These are phyloP conservation scores for Fomitopsis betulina DNA, from an alignment of 1,284 basidiomycete genomes.

Conservation along the genomic window DNA sequence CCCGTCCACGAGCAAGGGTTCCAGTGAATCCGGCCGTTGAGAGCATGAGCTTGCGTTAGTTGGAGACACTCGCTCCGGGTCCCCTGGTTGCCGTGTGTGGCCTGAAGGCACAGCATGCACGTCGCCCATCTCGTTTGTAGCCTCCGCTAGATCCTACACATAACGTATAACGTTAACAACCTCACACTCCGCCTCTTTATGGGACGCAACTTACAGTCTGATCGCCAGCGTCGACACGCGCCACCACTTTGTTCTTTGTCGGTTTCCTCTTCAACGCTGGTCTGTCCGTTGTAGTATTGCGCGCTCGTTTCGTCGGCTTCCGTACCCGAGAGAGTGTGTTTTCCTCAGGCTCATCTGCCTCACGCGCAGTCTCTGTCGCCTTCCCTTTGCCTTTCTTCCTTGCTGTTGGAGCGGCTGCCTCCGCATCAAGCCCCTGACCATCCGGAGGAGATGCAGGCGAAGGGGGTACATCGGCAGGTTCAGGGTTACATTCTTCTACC, in stretches of 20 bases:
- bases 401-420: not conserved
- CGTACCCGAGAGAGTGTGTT: not conserved
- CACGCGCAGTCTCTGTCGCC: not conserved
- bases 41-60: not conserved
- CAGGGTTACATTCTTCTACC: not conserved
- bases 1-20: no score
- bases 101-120: not conserved
- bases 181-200: not conserved
- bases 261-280: constrained; percentile 1
- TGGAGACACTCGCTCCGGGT: not conserved
- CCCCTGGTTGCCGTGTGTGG: not conserved
- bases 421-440: not conserved
- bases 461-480: not conserved
- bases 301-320: not conserved
- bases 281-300: not conserved
- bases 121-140: not conserved
- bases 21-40: no score
- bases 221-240: not conserved
- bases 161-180: no score
- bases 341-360: not conserved
- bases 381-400: not conserved
- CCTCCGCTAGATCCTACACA: not conserved
- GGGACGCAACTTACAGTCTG: not conserved
- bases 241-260: not conserved
- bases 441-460: not conserved